Percentiles rank a stretch among this genome's conserved stretches.
Conservation (phyloP, 192 early-diverging fungal genomes). For the Coemansia sp. region DNA sequence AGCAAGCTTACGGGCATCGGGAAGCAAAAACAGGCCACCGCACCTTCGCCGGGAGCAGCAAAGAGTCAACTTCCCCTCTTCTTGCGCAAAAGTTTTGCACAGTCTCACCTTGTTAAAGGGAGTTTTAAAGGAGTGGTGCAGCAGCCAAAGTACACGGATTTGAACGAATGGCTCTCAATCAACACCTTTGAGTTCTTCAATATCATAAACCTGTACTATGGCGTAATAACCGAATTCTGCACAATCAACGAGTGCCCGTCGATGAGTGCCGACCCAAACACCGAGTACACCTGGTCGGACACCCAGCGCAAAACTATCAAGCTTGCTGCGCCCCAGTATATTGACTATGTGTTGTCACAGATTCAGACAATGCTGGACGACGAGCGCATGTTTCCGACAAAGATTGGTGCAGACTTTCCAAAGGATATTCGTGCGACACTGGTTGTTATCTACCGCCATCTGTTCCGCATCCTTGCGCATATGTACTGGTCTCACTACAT, state of each 20-base stretch:
- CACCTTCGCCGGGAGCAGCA: slow-evolving; percentile 20
- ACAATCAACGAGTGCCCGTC: slow-evolving; percentile 74
- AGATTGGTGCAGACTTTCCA: slow-evolving; percentile 87
- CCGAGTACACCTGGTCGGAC: slow-evolving; percentile 94
- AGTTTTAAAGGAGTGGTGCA: slow-evolving; percentile 88
- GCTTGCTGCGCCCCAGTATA: slow-evolving; percentile 91
- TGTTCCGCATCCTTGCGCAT: slow-evolving; percentile 89
- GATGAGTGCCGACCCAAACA: slow-evolving; percentile 80
- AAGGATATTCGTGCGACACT: slow-evolving; percentile 69
- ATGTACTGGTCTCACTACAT: slow-evolving; percentile 92
- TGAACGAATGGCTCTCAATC: slow-evolving; percentile 90
- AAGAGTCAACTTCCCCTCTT: slow-evolving; percentile 54
- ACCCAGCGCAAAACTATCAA: slow-evolving; percentile 75
- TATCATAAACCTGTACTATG: slow-evolving; percentile 88
- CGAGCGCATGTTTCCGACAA: slow-evolving; percentile 91
- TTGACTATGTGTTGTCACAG: slow-evolving; percentile 88
- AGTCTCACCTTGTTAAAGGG: slow-evolving; percentile 79
- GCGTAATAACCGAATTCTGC: slow-evolving; percentile 86
- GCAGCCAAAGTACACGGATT: slow-evolving; percentile 87
- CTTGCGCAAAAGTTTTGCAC: slow-evolving; percentile 69
- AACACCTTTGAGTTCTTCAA: slow-evolving; percentile 93
- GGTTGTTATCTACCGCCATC: slow-evolving; percentile 75
- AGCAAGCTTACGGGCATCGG: slow-evolving; percentile 53
- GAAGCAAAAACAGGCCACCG: slow-evolving; percentile 43
- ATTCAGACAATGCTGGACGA: slow-evolving; percentile 87